phyloP scores from a whole-genome alignment of 1,139 yeast species.

The Taiozyma sp. region DNA sequence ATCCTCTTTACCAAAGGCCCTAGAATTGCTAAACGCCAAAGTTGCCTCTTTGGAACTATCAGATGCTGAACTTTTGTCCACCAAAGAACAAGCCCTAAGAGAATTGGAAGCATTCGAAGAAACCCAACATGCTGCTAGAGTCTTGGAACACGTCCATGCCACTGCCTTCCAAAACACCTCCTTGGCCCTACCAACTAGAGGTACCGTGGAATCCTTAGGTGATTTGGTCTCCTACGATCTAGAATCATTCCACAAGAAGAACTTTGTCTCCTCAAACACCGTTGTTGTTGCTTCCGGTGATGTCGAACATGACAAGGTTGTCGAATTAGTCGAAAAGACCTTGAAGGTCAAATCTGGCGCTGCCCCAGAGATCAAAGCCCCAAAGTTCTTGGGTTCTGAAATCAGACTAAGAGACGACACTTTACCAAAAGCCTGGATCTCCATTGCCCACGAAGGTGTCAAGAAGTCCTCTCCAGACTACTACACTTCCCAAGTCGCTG shows the following conservation, averaged over 20 bases:
- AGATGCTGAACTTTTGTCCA: slow-evolving; percentile 34
- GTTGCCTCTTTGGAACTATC: slow-evolving; percentile 33
- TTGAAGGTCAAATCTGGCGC: slow-evolving; percentile 47
- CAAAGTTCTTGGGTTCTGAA: slow-evolving; percentile 72
- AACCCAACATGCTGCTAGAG: slow-evolving; percentile 34
- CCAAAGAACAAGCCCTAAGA: slow-evolving; percentile 37
- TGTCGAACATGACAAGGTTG: slow-evolving; percentile 62
- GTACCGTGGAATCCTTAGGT: slow-evolving; percentile 60
- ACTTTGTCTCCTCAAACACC: slow-evolving; percentile 57
- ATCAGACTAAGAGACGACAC: slow-evolving; percentile 87
- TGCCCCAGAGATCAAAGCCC: slow-evolving; percentile 46
- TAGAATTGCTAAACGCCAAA: slow-evolving; percentile 28
- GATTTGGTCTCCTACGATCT: slow-evolving; percentile 58
- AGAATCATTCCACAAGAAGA: slow-evolving; percentile 47
- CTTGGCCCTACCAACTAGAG: slow-evolving; percentile 67
- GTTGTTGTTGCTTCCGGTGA: slow-evolving; percentile 75
- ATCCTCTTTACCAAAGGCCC: slow-evolving; percentile 20
- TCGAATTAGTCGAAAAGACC: slow-evolving; percentile 53
- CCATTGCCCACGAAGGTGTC: slow-evolving; percentile 75
- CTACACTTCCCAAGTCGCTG: slow-evolving; percentile 69
- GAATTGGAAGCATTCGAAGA: slow-evolving; percentile 37
- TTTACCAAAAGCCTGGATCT: slow-evolving; percentile 70
- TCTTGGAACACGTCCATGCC: slow-evolving; percentile 69
- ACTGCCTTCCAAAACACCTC: slow-evolving; percentile 86
- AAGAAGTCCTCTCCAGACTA: slow-evolving; percentile 56